Percentiles rank a stretch among this genome's conserved stretches.
These are phyloP conservation scores for Acacia pycnantha DNA, from an alignment of 331 rosid genomes.

Conservation along the genomic window DNA sequence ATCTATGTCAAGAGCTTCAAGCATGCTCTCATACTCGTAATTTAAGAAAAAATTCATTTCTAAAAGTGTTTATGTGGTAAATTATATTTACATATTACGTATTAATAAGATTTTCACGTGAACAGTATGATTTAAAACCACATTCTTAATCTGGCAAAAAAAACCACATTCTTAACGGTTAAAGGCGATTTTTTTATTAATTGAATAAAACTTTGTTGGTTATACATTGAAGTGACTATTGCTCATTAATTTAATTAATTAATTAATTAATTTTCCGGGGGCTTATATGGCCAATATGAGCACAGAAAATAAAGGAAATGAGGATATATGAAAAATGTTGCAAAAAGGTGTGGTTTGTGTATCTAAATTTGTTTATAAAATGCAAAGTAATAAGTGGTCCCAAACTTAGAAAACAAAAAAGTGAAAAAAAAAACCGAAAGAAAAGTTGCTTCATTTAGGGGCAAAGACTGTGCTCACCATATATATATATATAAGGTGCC, in stretches of 20 bases:
- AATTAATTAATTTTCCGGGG: neutral
- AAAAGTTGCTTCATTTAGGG: conserved; percentile 5
- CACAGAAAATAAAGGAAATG: neutral
- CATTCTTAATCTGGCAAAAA: too few relatives aligned
- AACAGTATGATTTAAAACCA: neutral
- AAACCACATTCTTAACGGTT: neutral
- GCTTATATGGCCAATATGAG: neutral
- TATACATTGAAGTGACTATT: neutral
- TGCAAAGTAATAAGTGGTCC: neutral
- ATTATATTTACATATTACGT: neutral
- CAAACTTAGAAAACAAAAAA: neutral
- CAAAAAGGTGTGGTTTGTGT: neutral
- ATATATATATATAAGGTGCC: neutral
- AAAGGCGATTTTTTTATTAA: neutral
- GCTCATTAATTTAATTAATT: neutral
- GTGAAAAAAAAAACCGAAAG: neutral
- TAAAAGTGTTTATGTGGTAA: too few relatives aligned
- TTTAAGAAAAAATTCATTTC: too few relatives aligned
- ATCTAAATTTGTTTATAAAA: neutral
- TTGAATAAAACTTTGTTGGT: neutral
- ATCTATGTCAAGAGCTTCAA: too few relatives aligned
- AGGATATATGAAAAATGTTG: neutral
- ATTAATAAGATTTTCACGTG: too few relatives aligned
- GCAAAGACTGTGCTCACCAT: neutral
- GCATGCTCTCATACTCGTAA: too few relatives aligned